Evolutionary conservation across 305 asterid species (phyloP).

Genomic region (Solanum hybrid): DNA sequence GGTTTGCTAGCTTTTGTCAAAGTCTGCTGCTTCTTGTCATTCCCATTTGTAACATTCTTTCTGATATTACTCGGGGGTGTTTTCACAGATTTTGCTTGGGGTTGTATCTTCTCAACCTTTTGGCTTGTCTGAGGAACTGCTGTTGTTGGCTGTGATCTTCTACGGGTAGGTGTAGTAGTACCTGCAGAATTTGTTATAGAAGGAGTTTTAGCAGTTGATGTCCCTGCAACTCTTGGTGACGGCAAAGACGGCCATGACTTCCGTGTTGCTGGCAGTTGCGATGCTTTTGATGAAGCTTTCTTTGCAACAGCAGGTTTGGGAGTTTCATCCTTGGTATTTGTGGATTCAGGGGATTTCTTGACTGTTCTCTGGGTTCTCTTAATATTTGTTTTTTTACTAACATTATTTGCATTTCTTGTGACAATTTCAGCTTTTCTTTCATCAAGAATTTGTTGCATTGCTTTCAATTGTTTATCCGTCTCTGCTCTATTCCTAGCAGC

Average conservation of each 20-base stretch:
- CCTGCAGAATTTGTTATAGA: slow-evolving; percentile 29
- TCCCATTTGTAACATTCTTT: slow-evolving; percentile 34
- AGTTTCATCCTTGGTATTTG: slow-evolving; percentile 45
- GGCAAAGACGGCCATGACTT: slow-evolving; percentile 88
- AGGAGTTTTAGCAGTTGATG: slow-evolving; percentile 48
- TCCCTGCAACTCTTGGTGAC: slow-evolving; percentile 48
- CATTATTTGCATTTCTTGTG: slow-evolving; percentile 36
- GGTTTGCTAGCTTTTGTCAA: slow-evolving; percentile 37
- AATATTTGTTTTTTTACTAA: slow-evolving; percentile 31
- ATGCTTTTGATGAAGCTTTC: slow-evolving; percentile 45
- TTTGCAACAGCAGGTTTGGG: slow-evolving; percentile 37
- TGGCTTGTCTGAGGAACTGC: slow-evolving; percentile 38
- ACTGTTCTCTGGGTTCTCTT: slow-evolving; percentile 57
- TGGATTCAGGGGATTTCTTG: slow-evolving; percentile 33
- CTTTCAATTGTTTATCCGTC: slow-evolving; percentile 45
- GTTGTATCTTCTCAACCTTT: slow-evolving; percentile 41
- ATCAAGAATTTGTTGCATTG: slow-evolving; percentile 35
- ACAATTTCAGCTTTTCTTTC: slow-evolving; percentile 42
- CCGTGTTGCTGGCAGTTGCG: slow-evolving; percentile 60
- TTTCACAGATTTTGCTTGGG: slow-evolving; percentile 37
- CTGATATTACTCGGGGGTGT: slow-evolving; percentile 34
- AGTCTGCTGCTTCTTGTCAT: slow-evolving; percentile 56
- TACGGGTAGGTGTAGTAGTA: slow-evolving; percentile 33
- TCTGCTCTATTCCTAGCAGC: slow-evolving; percentile 41
- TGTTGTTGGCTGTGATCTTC: slow-evolving; percentile 56